Evolutionary conservation across 2,329 filamentous ascomycete genomes (phyloP).

Genomic region (Paecilomyces fulvus): DNA sequence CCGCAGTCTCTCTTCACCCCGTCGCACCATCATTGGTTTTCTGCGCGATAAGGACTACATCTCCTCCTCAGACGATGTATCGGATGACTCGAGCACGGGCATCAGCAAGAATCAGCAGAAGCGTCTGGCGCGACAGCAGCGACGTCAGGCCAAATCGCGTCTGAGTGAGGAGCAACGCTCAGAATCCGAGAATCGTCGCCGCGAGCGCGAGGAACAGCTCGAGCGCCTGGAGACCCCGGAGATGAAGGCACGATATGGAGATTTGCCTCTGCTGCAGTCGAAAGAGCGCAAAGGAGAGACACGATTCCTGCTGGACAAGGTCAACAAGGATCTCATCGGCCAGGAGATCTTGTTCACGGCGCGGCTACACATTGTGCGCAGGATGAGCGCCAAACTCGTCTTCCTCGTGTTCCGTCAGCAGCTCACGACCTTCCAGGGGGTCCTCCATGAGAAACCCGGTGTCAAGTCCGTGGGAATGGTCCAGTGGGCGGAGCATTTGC

Average conservation of each 20-base stretch:
- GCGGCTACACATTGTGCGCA: constrained; percentile 68
- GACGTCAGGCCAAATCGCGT: constrained; percentile 30
- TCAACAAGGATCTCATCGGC: constrained; percentile 47
- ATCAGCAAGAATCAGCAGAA: constrained; percentile 41
- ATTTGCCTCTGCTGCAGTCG: constrained; percentile 51
- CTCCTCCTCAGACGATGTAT: constrained; percentile 36
- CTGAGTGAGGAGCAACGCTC: constrained; percentile 37
- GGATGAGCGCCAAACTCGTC: constrained; percentile 71
- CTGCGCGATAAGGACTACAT: constrained; percentile 33
- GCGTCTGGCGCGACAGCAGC: constrained; percentile 32
- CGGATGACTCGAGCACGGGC: constrained; percentile 26
- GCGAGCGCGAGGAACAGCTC: constrained; percentile 34
- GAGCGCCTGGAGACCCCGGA: constrained; percentile 48
- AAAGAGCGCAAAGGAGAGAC: constrained; percentile 41
- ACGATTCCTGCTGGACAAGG: constrained; percentile 43
- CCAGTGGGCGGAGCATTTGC: constrained; percentile 77
- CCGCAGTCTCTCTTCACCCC: constrained; percentile 19
- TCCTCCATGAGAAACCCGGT: constrained; percentile 56
- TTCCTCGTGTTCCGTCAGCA: constrained; percentile 84
- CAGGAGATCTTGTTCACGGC: constrained; percentile 59
- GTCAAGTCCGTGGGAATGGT: constrained; percentile 66
- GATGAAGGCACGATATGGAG: constrained; percentile 51
- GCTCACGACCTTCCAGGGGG: constrained; percentile 73
- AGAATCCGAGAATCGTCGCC: constrained; percentile 30
- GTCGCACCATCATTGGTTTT: constrained; percentile 33